A percentile compares a stretch with the other conserved stretches of the same genome.
These are phyloP conservation scores for Cercophora sp. DNA, from an alignment of 495 filamentous ascomycete genomes.

Conservation along the genomic window DNA sequence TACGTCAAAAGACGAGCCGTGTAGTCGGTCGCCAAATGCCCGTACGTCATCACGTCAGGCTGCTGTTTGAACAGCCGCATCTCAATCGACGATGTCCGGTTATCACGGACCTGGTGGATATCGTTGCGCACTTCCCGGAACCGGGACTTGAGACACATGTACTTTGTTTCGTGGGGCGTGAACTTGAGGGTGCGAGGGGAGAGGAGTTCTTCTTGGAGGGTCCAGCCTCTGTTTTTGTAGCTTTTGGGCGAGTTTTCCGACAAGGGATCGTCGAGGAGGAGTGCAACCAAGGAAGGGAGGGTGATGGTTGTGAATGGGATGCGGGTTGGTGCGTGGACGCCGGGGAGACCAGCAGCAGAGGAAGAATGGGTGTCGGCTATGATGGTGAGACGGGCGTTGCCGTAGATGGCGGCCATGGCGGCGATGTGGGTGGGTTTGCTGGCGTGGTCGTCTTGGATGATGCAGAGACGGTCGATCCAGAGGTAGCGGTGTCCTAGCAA, in stretches of 20 bases:
- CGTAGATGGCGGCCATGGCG: conserved; percentile 3
- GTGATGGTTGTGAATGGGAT: not conserved
- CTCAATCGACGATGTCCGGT: not conserved
- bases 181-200: not conserved
- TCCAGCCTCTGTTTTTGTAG: not conserved
- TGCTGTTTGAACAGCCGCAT: not conserved
- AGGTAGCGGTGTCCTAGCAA: not conserved
- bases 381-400: not conserved
- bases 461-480: conserved; percentile 8
- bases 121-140: not conserved
- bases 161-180: not conserved
- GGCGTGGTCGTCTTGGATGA: not conserved
- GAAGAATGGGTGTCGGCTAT: not conserved
- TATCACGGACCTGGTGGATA: not conserved
- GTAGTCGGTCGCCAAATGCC: not conserved
- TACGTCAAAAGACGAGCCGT: not conserved
- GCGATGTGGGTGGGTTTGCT: not conserved
- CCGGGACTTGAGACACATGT: not conserved
- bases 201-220: not conserved
- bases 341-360: too few species aligned
- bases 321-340: too few species aligned
- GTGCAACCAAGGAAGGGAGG: not conserved
- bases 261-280: not conserved
- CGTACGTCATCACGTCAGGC: not conserved
- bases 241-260: too few species aligned